Evolutionary conservation across 805 yeast genomes (phyloP), one percentile per base, ranked within the genome.

Genomic region (Nematodospora valgi): DNA sequence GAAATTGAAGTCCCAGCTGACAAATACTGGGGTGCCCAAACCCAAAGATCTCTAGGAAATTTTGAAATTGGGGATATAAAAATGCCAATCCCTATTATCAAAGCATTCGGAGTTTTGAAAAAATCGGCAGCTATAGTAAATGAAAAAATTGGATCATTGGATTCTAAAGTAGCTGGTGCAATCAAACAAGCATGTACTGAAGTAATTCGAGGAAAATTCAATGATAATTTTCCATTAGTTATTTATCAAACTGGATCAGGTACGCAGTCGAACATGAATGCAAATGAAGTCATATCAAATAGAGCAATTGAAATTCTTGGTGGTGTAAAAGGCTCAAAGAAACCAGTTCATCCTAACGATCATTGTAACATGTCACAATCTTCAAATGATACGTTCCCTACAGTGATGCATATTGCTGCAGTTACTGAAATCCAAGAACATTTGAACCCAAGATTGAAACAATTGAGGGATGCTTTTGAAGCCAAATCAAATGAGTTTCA

Each of bases 321-420:
- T 19, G 68, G 68, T 4, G 49, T 45, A 27, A 40, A 57, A 50
- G 68, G 68, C 11, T 52, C 62, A 36, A 61, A 61, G 45, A 57
- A 45, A 35, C 66, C 66, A 9, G 64, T 61, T 25, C 68, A 61
- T 46, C 68, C 68, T 9, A 61, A 61, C 43, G 68, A 61, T 47
- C 68, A 61, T 51, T 54, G 59, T 29, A 61, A 61, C 52, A 61
- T 61, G 68, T 58, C 64, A 4, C 66, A 61, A 43, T 56, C 62
- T 6, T 58, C 64, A 14, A 61, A 61, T 46, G 68, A 61, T 45
- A 61, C 68, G 8, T 61, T 61, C 52, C 68, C 68, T 11, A 61
- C 68, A 8, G 68, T 61, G 28, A 61, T 61, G 68, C 68, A 61
- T 48, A 61, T 61, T 44, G 68, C 68, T 15, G 64, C 64, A n/a